Evolutionary conservation across 1,284 basidiomycete genomes (phyloP).

Genomic region (Melampsora abietis-canadensis): DNA sequence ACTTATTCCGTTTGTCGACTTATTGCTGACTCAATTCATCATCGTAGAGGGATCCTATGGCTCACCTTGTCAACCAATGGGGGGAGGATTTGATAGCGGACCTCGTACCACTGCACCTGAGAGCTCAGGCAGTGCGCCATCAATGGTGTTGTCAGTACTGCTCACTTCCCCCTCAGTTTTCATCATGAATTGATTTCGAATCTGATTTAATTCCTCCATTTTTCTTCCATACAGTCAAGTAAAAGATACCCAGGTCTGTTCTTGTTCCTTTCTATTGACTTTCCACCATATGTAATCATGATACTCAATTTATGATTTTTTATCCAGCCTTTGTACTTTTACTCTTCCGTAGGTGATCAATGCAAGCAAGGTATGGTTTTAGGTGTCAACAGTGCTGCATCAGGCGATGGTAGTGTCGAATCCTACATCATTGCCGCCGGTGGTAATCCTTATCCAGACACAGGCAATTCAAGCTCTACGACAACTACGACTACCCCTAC

Average conservation of each 20-base stretch:
- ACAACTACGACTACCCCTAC: neutral
- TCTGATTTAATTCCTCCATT: neutral
- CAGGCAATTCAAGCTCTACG: constrained; percentile 7
- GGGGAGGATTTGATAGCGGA: constrained; percentile 35
- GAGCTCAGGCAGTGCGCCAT: constrained; percentile 20
- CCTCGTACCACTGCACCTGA: constrained; percentile 30
- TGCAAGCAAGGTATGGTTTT: constrained; percentile 38
- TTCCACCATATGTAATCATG: too few species aligned
- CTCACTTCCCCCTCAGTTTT: neutral
- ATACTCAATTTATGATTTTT: neutral
- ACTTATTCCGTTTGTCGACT: neutral
- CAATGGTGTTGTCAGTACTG: constrained; percentile 22
- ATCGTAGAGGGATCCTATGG: constrained; percentile 14
- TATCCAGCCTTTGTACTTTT: constrained; percentile 34
- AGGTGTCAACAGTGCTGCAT: constrained; percentile 25
- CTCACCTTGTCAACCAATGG: constrained; percentile 27
- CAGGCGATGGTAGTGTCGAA: constrained; percentile 21
- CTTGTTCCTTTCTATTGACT: neutral
- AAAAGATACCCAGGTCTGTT: constrained; percentile 23
- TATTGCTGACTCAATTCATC: neutral
- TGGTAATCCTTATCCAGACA: constrained; percentile 31
- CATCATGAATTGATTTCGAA: neutral
- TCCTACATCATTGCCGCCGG: constrained; percentile 26
- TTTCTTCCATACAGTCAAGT: constrained; percentile 12
- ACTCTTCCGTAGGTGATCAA: constrained; percentile 39